These are phyloP conservation scores for Penicillium sp. DNA, from an alignment of 2,329 filamentous ascomycete species.

Conservation along the genomic window DNA sequence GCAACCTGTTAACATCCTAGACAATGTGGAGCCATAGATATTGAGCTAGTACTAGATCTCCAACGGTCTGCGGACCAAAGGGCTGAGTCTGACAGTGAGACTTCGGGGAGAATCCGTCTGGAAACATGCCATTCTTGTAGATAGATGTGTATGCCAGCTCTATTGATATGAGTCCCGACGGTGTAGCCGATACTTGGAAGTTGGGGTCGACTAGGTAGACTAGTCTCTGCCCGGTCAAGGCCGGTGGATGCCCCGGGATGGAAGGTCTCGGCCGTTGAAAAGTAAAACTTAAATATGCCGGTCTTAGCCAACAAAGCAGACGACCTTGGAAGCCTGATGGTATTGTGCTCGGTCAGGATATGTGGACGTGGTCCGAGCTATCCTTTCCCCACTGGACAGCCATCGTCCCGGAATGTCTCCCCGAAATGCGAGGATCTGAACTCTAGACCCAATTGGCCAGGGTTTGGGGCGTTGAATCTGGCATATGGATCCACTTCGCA, in stretches of 20 bases:
- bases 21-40: constrained; percentile 4
- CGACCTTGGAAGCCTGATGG: background rate
- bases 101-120: background rate
- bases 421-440: background rate
- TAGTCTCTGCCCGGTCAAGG: background rate
- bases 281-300: constrained; percentile 5
- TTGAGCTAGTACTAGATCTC: constrained; percentile 3
- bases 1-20: background rate
- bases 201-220: background rate
- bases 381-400: background rate
- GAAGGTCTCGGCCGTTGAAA: constrained; percentile 3
- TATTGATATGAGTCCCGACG: background rate
- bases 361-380: background rate
- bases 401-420: background rate
- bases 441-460: constrained; percentile 6
- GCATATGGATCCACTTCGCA: background rate
- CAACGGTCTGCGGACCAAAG: background rate
- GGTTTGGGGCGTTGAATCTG: background rate
- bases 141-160: background rate
- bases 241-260: constrained; percentile 11
- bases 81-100: background rate
- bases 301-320: background rate
- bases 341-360: background rate
- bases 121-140: background rate
- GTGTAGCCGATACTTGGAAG: background rate